Base-by-base conservation (phyloP, 352 stramenopile genomes). In the Phytophthora citrophthora region DNA sequence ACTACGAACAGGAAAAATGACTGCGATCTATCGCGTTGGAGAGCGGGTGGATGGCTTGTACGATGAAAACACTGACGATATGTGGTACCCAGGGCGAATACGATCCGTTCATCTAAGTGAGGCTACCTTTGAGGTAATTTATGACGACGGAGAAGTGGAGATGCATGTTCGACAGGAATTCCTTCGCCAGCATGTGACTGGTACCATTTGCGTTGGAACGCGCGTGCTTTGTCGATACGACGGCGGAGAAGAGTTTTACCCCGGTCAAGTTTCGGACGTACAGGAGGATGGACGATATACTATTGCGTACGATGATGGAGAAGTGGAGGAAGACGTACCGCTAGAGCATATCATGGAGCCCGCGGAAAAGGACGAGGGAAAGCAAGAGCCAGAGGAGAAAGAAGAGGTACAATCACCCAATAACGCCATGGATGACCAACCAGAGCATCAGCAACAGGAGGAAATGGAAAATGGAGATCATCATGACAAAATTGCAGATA, bases 281-380 rank as follows among this genome's bases (percentile, higher is more conserved):
- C 70, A 84, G 39, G 81, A 88, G 39, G 76, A 88, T 50, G 82
- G 76, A 10, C 73, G 54, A 34, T 94, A 90, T 74, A 89, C 77
- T 34, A 79, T 93, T 52, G 79, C 85, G 45, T 94, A 95, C 64
- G 84, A 95, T 64, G 88, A 93, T 69, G 72, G 74, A n/a, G 82
- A 94, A 34, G 70, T 88, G n/a, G 82, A 93, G 51, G 39, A 63
- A 3, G 60, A 87, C 32, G 81, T 96, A 0, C 38, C 74, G 23
- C 27, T 90, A 18, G 78, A 76, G 40, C 75, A 76, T 16, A 88
- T 95, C 26, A 54, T 62, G 11, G 85, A 91, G 48, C 58, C 75
- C 2, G 39, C 36, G 36, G 32, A 16, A 43, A 44, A 53, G 8
- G 56, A 12, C 29, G 24, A 44, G 27, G 23, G 54, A 39, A 23